These are phyloP conservation scores for Malus hybrid DNA, from an alignment of 331 rosid species.

Conservation along the genomic window DNA sequence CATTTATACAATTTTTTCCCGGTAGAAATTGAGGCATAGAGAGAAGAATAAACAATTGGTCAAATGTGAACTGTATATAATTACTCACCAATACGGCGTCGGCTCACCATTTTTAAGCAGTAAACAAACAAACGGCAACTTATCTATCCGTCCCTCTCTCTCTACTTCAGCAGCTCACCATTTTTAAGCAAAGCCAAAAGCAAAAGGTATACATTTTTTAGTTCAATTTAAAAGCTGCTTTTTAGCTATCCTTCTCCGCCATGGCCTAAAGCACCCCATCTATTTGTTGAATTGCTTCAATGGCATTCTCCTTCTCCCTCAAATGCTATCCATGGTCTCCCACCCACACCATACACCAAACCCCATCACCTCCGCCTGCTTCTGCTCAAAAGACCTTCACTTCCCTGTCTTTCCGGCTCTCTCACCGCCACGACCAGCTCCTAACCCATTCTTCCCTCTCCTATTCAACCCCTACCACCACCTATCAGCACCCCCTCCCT, in stretches of 20 bases:
- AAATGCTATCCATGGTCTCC: conserved; percentile 33
- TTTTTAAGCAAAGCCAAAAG: no score
- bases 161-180: no score
- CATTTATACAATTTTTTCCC: no score
- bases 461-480: conserved; percentile 12
- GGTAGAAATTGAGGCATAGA: no score
- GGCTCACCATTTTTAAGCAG: no score
- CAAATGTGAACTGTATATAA: no score
- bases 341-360: conserved; percentile 4
- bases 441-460: conserved; percentile 11
- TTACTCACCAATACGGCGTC: no score
- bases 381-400: conserved; percentile 21
- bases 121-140: no score
- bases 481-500: conserved; percentile 39
- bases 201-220: background rate
- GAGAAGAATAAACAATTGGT: no score
- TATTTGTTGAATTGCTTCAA: conserved; percentile 33
- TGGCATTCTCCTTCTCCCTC: conserved; percentile 43
- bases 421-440: conserved; percentile 20
- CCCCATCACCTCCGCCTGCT: conserved; percentile 20
- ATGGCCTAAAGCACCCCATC: conserved; percentile 1
- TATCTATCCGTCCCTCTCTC: no score
- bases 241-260: background rate
- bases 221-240: background rate
- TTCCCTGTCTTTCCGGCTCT: conserved; percentile 12